A percentile compares a stretch with the other conserved stretches of the same genome.
Conservation (phyloP, 495 filamentous ascomycete species). For the Tuber magnatum region DNA sequence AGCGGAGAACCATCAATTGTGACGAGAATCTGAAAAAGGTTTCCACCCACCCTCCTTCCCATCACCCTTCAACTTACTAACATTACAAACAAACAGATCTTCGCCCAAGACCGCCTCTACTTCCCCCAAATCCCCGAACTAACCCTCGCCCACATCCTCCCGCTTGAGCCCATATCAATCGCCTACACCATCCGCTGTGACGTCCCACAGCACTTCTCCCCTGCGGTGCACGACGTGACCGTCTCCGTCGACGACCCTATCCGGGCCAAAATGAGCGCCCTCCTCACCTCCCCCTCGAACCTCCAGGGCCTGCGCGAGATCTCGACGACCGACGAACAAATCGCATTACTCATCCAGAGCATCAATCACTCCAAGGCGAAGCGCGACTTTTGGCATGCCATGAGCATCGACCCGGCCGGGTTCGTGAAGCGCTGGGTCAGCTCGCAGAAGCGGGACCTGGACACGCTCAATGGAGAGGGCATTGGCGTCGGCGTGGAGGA, state of each 20-base stretch:
- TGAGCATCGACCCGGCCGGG: slow-evolving; percentile 70
- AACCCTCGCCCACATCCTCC: slow-evolving; percentile 64
- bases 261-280: slow-evolving; percentile 56
- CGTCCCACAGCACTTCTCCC: slow-evolving; percentile 63
- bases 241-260: slow-evolving; percentile 81
- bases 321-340: slow-evolving; percentile 66
- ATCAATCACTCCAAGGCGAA: slow-evolving; percentile 73
- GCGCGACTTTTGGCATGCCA: slow-evolving; percentile 68
- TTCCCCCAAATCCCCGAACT: slow-evolving; percentile 82
- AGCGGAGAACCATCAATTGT: slow-evolving; percentile 82
- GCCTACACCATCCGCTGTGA: slow-evolving; percentile 93
- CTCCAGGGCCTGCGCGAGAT: slow-evolving; percentile 62
- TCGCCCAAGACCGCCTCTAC: slow-evolving; percentile 67
- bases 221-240: slow-evolving; percentile 81
- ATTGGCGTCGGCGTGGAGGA: slow-evolving; percentile 60
- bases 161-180: slow-evolving; percentile 75
- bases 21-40: slow-evolving; percentile 73
- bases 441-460: slow-evolving; percentile 81
- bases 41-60: slow-evolving; percentile 36
- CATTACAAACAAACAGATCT: slow-evolving; percentile 52
- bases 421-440: slow-evolving; percentile 80
- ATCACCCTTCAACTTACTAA: slow-evolving; percentile 26
- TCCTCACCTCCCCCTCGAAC: slow-evolving; percentile 54
- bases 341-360: slow-evolving; percentile 70
- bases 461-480: slow-evolving; percentile 78